Base-by-base conservation (phyloP, 106 monocot genomes). In the Dendrobium catenatum region DNA sequence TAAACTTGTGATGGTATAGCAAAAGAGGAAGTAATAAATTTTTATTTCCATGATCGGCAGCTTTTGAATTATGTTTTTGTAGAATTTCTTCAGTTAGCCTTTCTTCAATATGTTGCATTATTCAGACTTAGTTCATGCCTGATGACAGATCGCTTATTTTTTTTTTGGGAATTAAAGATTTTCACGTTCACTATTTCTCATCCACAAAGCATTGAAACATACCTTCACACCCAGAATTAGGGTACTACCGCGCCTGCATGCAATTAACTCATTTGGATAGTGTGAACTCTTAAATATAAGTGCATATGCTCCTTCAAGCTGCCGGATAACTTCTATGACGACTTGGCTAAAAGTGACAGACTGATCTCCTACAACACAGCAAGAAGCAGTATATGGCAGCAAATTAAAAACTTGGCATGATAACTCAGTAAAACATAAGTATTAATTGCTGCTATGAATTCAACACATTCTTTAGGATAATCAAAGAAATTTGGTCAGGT, bases 231-330 rank as follows among this genome's bases (percentile, higher is more conserved):
- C 97, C 3, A 98, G 82, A n/a, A 98, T 89, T 55, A 98, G 84
- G 70, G 87, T 88, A 77, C 94, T 94, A 26, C 97, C 97, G 73
- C 92, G 90, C 59, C 89, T 94, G 85, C 97, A 98, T 55, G 94
- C 97, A 88, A 98, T 91, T 76, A 98, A 84, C 84, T 98, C 97
- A 81, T 98, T 91, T 59, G 97, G 97, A 77, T 98, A 98, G 79
- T 94, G 97, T 83, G 97, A 88, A 55, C 94, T 94, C 85, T 98
- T 98, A 79, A 98, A 98, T 55, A 98, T 91, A 81, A 98, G 97
- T 72, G 94, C 94, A 88, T 89, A 98, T 72, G 97, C 97, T 79
- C 97, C 97, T 93, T 98, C 97, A 89, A 98, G 90, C 83, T 98
- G 97, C 61, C 97, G 91, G 85, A 94, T 98, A 46, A 98, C 97